Evolutionary conservation across 108 stramenopile species (phyloP).

Genomic region (Skeletonema grethae): DNA sequence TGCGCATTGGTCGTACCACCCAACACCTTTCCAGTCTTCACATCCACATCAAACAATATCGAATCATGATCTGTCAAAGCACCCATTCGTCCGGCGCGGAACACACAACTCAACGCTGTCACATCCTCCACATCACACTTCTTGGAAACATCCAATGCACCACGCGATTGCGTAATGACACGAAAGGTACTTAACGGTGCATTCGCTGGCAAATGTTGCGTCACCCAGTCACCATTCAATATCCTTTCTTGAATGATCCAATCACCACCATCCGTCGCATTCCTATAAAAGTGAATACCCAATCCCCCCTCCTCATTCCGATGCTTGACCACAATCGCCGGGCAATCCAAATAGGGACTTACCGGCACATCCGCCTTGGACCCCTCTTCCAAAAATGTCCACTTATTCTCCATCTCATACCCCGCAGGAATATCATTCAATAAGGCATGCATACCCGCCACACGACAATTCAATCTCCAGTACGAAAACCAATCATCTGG

Average conservation of each 20-base stretch:
- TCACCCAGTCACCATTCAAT: slow-evolving; percentile 77
- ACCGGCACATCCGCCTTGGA: slow-evolving; percentile 83
- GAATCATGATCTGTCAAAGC: slow-evolving; percentile 96
- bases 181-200: slow-evolving; percentile 98
- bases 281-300: slow-evolving; percentile 94
- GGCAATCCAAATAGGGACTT: slow-evolving; percentile 82
- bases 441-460: slow-evolving; percentile 92
- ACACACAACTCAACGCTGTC: slow-evolving; percentile 91
- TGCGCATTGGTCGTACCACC: slow-evolving; percentile 97
- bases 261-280: slow-evolving; percentile 93
- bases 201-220: slow-evolving; percentile 76
- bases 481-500: slow-evolving; percentile 97
- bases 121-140: slow-evolving; percentile 48
- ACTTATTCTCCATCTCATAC: slow-evolving; percentile 97
- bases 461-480: slow-evolving; percentile 95
- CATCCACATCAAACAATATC: slow-evolving; percentile 96
- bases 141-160: slow-evolving; percentile 55
- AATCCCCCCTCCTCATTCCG: slow-evolving; percentile 98
- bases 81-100: slow-evolving; percentile 90
- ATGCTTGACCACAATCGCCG: slow-evolving; percentile 94
- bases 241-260: slow-evolving; percentile 98
- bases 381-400: slow-evolving; percentile 93
- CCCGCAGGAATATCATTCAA: slow-evolving; percentile 74
- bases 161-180: slow-evolving; percentile 92
- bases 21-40: slow-evolving; percentile 73